Conservation (phyloP, 257 asterid genomes). For the Misopates orontium region DNA sequence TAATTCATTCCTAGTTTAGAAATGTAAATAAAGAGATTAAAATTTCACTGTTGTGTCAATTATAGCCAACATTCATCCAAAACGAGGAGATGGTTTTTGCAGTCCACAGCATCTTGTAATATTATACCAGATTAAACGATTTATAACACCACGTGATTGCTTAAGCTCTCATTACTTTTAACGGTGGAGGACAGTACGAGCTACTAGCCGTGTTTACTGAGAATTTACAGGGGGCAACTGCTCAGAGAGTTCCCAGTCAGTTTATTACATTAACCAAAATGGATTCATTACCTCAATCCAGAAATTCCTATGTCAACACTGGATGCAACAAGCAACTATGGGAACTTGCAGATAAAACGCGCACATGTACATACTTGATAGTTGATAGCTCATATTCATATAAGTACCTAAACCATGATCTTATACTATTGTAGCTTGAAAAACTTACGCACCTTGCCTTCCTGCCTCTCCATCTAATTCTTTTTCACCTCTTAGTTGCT, state of each 20-base stretch:
- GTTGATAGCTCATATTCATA: slow-evolving; percentile 13
- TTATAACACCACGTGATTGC: not conserved
- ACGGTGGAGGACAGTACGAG: not conserved
- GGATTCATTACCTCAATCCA: slow-evolving; percentile 11
- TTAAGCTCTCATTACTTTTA: slow-evolving; percentile 13
- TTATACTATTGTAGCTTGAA: not conserved
- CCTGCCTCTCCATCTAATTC: not conserved
- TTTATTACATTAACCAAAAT: slow-evolving; percentile 2
- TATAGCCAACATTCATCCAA: too few species aligned
- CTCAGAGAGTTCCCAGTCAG: not conserved
- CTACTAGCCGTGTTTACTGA: slow-evolving; percentile 1
- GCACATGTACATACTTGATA: not conserved
- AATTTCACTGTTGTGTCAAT: too few species aligned
- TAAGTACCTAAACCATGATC: slow-evolving; percentile 6
- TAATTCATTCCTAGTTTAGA: too few species aligned
- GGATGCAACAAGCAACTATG: not conserved
- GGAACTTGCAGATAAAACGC: not conserved
- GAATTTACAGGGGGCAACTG: not conserved
- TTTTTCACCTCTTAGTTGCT: slow-evolving; percentile 11
- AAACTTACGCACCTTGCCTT: slow-evolving; percentile 12
- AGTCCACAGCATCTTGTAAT: not conserved
- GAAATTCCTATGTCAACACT: not conserved
- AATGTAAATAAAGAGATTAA: too few species aligned
- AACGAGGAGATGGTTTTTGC: too few species aligned
- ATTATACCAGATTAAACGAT: not conserved